Evolutionary conservation across 805 yeast genomes (phyloP), one percentile per base, ranked within the genome.

Genomic region (Alloascoidea hylecoeti): DNA sequence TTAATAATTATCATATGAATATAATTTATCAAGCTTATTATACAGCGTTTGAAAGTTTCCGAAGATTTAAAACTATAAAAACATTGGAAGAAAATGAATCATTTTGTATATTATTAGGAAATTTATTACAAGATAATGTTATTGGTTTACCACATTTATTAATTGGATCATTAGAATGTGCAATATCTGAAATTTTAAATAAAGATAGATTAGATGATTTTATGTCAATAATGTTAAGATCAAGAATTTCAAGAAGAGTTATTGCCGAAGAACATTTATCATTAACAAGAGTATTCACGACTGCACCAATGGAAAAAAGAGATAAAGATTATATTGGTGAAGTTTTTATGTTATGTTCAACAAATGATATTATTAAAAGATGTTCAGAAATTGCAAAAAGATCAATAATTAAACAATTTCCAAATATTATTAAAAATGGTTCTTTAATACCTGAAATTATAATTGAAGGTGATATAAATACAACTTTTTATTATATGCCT

Each of bases 181-280:
- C 81, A 12, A 73, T 78, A 28, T 54, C 68, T 4, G 56, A 64
- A 38, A 58, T 62, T 32, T 66, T 80, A 49, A 78, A 85, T 2
- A 76, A 72, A 41, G 57, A 63, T 2, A 62, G 76, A 35, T 58
- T 89, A 45, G 96, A 89, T 50, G 62, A 59, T 14, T 72, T 88
- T 49, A 73, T 88, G 68, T 75, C 86, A 9, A 68, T 79, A 3
- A 69, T 86, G 67, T 59, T 89, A 34, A 65, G 95, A 39, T 83
- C 94, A 3, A 70, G 98, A 50, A 83, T 89, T 32, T 79, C 94
- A 46, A 66, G 98, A 58, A 65, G 97, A 47, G 79, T 89, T 35
- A 79, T 89, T 44, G 84, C 85, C 34, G 95, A 89, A 58, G 95
- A 89, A 53, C 97, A 92, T 58, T 59, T 84, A 30, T 75, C 92